Base-by-base conservation (phyloP, 1,284 basidiomycete species). In the Pisolithus thermaeus region DNA sequence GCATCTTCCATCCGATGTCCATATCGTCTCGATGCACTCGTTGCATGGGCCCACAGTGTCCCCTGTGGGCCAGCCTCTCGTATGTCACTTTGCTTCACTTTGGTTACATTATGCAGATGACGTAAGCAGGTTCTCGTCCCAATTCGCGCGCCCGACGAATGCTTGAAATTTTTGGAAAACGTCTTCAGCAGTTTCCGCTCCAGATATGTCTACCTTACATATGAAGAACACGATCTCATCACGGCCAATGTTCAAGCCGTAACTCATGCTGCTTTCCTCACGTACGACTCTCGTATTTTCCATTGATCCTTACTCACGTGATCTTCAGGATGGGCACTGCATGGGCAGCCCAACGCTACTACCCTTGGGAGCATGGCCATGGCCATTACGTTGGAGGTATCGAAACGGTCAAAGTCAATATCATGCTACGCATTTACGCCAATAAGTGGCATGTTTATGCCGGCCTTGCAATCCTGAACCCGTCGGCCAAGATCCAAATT, bases 361-460 rank as follows among this genome's bases (percentile, higher is more conserved):
- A 97, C 67, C 97, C 97, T 2, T 99, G 96, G 97, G 95, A 98
- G 70, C 86, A 92, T n/a, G 40, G 84, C 85, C n/a, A n/a, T n/a
- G n/a, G n/a, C 2, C 83, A 88, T 52, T 98, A 98, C 71, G 91
- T 97, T 36, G 92, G 94, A n/a, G 97, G 97, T 0, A 96, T 99
- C 62, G 96, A 99, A 70, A 96, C 93, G 7, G 93, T 95, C 62
- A 99, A 99, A 72, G 95, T 97, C 61, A 99, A 99, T 77, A 90
- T 99, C 65, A 88, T 90, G 55, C 80, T 96, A 14, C 92, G 97
- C 1, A 98, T 99, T 64, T 98, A 98, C 71, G 83, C 92, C 42
- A 96, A 95, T 66, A 90, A 94, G 62, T 99, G 95, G 95, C 97
- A 99, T 72, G 96, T 99, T 61, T 99, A 99, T 67, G 97, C 97